Evolutionary conservation across 352 stramenopile genomes (phyloP).

Genomic region (Globisporangium yorkense): DNA sequence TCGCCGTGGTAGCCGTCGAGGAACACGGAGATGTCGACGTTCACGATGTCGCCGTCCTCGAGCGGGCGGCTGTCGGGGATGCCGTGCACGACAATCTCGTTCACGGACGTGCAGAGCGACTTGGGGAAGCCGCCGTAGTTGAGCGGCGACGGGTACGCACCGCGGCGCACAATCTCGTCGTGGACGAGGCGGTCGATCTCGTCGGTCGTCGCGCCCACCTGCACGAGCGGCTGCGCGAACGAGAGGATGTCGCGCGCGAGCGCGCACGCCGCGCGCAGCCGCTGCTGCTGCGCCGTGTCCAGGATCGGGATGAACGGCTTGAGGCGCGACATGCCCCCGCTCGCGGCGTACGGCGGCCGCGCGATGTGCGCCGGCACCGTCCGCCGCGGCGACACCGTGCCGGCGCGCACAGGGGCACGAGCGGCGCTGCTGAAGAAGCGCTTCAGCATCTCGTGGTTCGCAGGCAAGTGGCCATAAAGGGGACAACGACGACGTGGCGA

Average conservation of each 20-base stretch:
- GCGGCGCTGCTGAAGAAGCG: constrained; percentile 27
- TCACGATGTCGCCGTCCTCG: constrained; percentile 93
- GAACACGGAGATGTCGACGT: constrained; percentile 95
- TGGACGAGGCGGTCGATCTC: constrained; percentile 93
- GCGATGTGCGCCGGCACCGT: constrained; percentile 46
- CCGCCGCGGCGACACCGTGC: constrained; percentile 40
- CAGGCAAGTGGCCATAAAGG: constrained; percentile 6
- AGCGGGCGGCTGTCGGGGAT: constrained; percentile 92
- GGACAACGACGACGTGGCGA: background rate
- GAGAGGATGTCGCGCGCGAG: constrained; percentile 76
- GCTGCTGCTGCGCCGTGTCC: constrained; percentile 53
- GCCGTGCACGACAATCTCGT: constrained; percentile 97
- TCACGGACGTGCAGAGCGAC: constrained; percentile 94
- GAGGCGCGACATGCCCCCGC: constrained; percentile 54
- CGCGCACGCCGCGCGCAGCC: constrained; percentile 58
- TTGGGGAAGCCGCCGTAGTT: constrained; percentile 94
- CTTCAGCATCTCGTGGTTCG: constrained; percentile 5
- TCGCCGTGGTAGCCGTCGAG: constrained; percentile 96
- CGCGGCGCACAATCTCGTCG: constrained; percentile 79
- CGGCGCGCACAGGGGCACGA: constrained; percentile 38
- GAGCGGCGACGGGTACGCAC: constrained; percentile 89
- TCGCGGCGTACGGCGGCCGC: constrained; percentile 59
- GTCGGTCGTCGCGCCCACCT: constrained; percentile 88
- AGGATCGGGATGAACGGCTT: constrained; percentile 78
- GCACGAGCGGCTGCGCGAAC: constrained; percentile 67